A percentile compares a stretch with the other conserved stretches of the same genome.
These are phyloP conservation scores for Colletotrichum neosansevieriae DNA, from an alignment of 2,329 filamentous ascomycete genomes.

Conservation along the genomic window DNA sequence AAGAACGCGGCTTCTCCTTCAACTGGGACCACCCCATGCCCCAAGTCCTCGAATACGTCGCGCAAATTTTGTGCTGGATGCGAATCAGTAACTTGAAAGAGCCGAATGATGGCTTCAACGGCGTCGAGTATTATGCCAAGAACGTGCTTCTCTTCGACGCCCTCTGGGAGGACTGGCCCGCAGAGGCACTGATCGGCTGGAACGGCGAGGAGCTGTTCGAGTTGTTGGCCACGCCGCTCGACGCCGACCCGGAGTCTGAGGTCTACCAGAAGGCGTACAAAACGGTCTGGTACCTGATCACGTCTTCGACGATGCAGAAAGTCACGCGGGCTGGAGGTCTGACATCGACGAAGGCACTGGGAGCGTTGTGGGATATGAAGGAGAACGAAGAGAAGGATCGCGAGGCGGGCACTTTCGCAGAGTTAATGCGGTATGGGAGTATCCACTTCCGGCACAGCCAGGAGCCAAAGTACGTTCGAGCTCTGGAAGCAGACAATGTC, in stretches of 20 bases:
- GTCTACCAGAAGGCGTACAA: conserved; percentile 19
- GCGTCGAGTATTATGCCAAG: conserved; percentile 41
- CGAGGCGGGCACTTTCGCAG: conserved; percentile 23
- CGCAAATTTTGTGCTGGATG: conserved; percentile 54
- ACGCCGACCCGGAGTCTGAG: conserved; percentile 20
- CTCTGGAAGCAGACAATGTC: background rate
- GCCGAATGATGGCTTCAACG: conserved; percentile 43
- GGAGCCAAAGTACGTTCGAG: background rate
- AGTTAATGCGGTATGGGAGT: conserved; percentile 18
- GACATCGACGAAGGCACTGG: conserved; percentile 15
- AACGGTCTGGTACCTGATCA: conserved; percentile 19
- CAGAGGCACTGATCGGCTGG: conserved; percentile 17
- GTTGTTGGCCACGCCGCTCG: background rate
- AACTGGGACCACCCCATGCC: conserved; percentile 49
- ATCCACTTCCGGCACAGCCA: conserved; percentile 20
- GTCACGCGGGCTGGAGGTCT: conserved; percentile 12
- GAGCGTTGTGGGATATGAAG: conserved; percentile 20
- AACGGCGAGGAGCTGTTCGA: conserved; percentile 29
- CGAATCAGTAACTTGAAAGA: conserved; percentile 45
- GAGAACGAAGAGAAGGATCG: conserved; percentile 17
- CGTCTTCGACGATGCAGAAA: conserved; percentile 24
- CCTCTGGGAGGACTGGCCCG: conserved; percentile 7
- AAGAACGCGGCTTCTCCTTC: conserved; percentile 42
- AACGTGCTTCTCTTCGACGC: conserved; percentile 25
- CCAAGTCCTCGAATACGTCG: conserved; percentile 52